Base-by-base conservation (phyloP, 768 basidiomycete genomes). In the Paxillus rubicundulus region DNA sequence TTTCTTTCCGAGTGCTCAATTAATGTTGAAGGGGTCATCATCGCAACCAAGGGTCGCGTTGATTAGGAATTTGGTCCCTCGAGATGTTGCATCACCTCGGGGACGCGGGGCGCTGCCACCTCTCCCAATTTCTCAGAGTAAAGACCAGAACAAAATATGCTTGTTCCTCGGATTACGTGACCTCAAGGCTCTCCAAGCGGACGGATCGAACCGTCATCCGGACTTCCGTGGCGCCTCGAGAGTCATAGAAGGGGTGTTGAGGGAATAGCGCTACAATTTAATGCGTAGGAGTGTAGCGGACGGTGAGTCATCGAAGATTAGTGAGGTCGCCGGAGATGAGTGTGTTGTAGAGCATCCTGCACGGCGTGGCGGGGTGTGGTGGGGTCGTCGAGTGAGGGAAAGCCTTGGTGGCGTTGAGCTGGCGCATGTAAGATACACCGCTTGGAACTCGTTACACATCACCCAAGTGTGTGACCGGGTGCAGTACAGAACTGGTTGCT, bases 331-430 rank as follows among this genome's bases (percentile, higher is more conserved):
- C 24, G 57, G 40, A 39, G 41, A 61, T 61, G 45, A 59, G 47
- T 34, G 49, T 45, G 40, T 39, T 44, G 56, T 61, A 59, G 18
- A 54, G 51, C 24, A 51, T 57, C 39, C 49, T 47, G 39, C 49
- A 47, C 7, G 74, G 68, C 39, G 73, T 70, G 24, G 80, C 72
- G 28, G 64, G 57, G 39, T 62, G 68, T 14, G 79, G 65, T 17
- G 68, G 79, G 64, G 20, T 58, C 53, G 36, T 68, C 65, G 18
- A 79, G 67, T 8, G 62, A 62, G 33, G 74, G 73, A 62, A 74
- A 74, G 9, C 24, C 24, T 24, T 24, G 67, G 63, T 1, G 53
- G 67, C 21, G 61, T 50, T 56, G 49, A 50, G 38, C 47, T 57
- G 47, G 53, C 53, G 41, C 50, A 14, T 47, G 51, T 61, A 56